Conservation (phyloP, 140 eudicot species). For the Eryngium alpinum region DNA sequence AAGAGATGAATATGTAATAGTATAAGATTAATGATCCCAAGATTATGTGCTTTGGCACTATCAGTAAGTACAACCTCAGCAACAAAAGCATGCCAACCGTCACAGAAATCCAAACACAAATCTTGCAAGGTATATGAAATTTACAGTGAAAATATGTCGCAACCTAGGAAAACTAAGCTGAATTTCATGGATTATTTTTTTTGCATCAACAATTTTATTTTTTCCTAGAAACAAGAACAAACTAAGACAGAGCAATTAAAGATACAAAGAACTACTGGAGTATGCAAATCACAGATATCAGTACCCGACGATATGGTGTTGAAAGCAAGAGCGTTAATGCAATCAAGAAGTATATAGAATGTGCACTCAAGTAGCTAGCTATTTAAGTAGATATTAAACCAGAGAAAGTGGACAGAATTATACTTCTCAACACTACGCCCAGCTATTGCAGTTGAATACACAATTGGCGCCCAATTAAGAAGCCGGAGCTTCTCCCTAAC, state of each 20-base stretch:
- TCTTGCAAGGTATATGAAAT: neutral
- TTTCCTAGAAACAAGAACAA: neutral
- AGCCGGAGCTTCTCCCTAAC: conserved; percentile 80
- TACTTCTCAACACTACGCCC: conserved; percentile 93
- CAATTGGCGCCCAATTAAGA: conserved; percentile 97
- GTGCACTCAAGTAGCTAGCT: neutral
- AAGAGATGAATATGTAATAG: conserved; percentile 7
- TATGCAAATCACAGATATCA: neutral
- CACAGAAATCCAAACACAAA: neutral
- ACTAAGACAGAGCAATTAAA: neutral
- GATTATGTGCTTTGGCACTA: neutral
- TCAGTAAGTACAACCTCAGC: neutral
- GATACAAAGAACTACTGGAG: neutral
- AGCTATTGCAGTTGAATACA: conserved; percentile 75
- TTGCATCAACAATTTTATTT: neutral
- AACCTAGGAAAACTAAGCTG: neutral
- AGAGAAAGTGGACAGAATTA: conserved; percentile 8
- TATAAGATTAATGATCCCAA: neutral
- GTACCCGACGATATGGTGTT: too few relatives aligned
- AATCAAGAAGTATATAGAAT: too few relatives aligned
- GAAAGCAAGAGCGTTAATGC: too few relatives aligned
- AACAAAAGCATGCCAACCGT: neutral
- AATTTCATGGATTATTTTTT: neutral
- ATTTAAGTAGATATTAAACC: neutral
- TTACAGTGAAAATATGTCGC: neutral